Base-by-base conservation (phyloP, 1,139 yeast genomes). In the Geotrichum europaeum region DNA sequence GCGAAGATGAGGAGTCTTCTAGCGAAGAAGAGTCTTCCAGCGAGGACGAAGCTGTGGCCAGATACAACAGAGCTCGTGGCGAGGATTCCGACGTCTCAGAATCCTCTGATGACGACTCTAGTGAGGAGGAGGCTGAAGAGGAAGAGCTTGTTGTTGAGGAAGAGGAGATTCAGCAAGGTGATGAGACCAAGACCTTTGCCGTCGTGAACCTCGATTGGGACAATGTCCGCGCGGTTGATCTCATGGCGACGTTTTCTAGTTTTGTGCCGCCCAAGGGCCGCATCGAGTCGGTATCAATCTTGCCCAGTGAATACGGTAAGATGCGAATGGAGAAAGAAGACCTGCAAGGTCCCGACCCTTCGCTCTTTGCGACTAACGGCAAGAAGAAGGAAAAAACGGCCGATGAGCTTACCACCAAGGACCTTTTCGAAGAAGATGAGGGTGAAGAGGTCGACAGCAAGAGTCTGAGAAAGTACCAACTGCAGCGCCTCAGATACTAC, bases 201-300 rank as follows among this genome's bases (percentile, higher is more conserved):
- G 96, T 87, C 1, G 99, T 95, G 40, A 95, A 95, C 70, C 79
- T 95, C 82, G 99, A 95, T 72, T 95, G 99, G 99, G 99, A 95
- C 68, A 89, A 94, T 70, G 80, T 95, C 24, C 81, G 84, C 58
- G 89, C 98, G 0, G 84, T 84, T 13, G 99, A 94, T 72, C 75
- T 95, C 65, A 84, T 89, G 89, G 96, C 96, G 5, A 87, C 98
- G 0, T 90, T 95, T 68, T 78, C 85, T 6, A 86, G 97, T 59
- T 95, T 95, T 76, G 87, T 89, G 22, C 97, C 97, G 18, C 75
- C 83, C 50, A 84, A 82, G 52, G 96, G 96, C 1, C 76, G 79
- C 53, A 87, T 95, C 60, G 74, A 78, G 57, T 83, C 84, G n/a
- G 86, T 95, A 9, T 73, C 83, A 10, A 84, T 95, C n/a, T 90